These are phyloP conservation scores for Penicillium cosmopolitanum DNA, from an alignment of 495 filamentous ascomycete species.

Conservation along the genomic window DNA sequence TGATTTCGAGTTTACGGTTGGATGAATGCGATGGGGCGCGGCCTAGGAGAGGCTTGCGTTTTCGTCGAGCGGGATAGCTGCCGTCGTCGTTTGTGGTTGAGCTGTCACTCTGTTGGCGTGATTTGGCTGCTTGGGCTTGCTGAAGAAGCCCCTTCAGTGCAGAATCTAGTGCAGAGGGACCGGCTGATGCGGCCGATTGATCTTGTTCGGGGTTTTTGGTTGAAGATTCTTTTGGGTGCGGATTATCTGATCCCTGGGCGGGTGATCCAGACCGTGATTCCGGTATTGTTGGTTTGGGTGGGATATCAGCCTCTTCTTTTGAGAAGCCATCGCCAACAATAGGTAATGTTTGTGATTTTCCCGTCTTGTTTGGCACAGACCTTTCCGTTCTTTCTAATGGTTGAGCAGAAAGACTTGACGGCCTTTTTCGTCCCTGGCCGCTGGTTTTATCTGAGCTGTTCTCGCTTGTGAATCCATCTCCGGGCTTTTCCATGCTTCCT, in stretches of 20 bases:
- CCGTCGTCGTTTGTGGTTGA: conserved; percentile 21
- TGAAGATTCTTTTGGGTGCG: conserved; percentile 8
- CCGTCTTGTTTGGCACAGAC: conserved; percentile 5
- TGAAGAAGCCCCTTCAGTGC: conserved; percentile 45
- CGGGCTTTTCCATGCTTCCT: conserved; percentile 26
- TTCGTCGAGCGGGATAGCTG: conserved; percentile 24
- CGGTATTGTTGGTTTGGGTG: conserved; percentile 33
- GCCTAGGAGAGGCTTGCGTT: conserved; percentile 52
- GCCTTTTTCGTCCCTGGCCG: conserved; percentile 4
- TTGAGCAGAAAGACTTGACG: conserved; percentile 3
- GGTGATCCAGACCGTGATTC: conserved; percentile 36
- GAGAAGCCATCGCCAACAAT: conserved; percentile 27
- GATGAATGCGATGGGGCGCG: conserved; percentile 50
- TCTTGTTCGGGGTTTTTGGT: conserved; percentile 22
- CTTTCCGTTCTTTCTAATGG: conserved; percentile 4
- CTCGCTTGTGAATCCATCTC: conserved; percentile 20
- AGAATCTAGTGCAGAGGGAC: conserved; percentile 38
- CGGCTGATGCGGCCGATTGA: conserved; percentile 18
- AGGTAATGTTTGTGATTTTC: conserved; percentile 14
- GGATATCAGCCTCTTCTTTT: conserved; percentile 32
- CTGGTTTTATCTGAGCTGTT: conserved; percentile 8
- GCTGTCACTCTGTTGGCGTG: conserved; percentile 25
- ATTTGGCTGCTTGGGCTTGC: conserved; percentile 46
- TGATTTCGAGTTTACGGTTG: conserved; percentile 19
- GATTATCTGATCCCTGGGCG: conserved; percentile 12